phyloP scores from a whole-genome alignment of 441 rosid species.

The Gossypium gossypioides region DNA sequence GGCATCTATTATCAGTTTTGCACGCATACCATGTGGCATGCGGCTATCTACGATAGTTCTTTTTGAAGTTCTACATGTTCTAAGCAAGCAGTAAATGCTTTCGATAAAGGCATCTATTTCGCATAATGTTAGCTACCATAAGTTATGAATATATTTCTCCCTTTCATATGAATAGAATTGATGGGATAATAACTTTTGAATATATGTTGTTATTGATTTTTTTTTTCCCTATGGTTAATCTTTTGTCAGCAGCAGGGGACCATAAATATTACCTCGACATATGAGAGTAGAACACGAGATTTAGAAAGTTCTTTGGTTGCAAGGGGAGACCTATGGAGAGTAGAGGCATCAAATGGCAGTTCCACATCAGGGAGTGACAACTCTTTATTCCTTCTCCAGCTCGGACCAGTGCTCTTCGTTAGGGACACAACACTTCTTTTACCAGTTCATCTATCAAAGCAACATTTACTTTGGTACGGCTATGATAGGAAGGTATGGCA shows the following conservation, averaged over 20 bases:
- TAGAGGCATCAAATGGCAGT: constrained; percentile 72
- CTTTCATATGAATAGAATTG: neutral
- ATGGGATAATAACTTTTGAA: neutral
- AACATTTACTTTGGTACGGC: constrained; percentile 95
- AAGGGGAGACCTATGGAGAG: constrained; percentile 92
- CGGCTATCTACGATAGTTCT: neutral
- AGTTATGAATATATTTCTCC: neutral
- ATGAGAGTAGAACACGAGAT: constrained; percentile 58
- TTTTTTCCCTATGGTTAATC: constrained; percentile 2
- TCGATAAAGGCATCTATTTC: neutral
- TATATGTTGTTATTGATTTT: neutral
- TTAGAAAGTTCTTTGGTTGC: constrained; percentile 77
- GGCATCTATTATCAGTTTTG: neutral
- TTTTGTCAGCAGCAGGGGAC: constrained; percentile 42
- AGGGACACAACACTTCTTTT: constrained; percentile 82
- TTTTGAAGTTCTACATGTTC: neutral
- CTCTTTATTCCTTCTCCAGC: constrained; percentile 82
- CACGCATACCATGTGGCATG: neutral
- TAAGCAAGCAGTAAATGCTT: neutral
- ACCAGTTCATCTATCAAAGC: constrained; percentile 85
- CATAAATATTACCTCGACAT: constrained; percentile 67
- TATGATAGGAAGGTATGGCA: constrained; percentile 77
- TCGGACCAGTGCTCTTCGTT: constrained; percentile 79
- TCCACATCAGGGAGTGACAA: constrained; percentile 53
- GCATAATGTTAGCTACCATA: neutral